A percentile compares a stretch with the other conserved stretches of the same genome.
These are phyloP conservation scores for Triglochin maritima DNA, from an alignment of 106 monocot genomes.

Conservation along the genomic window DNA sequence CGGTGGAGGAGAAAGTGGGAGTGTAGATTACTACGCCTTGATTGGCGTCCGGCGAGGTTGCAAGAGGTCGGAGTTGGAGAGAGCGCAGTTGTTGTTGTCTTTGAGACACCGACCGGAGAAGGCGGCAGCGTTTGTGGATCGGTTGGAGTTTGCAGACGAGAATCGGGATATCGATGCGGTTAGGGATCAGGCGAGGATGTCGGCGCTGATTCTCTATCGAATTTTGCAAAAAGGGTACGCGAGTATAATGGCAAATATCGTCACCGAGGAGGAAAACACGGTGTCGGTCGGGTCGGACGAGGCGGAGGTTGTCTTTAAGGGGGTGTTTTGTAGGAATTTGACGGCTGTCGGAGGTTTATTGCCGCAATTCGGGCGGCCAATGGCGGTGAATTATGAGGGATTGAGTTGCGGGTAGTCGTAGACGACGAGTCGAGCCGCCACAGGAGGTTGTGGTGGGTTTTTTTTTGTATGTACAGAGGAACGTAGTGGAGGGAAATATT, in stretches of 20 bases:
- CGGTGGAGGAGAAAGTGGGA: conserved; percentile 25
- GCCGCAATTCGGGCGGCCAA: too few species aligned
- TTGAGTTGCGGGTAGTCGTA: too few species aligned
- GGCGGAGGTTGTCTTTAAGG: too few species aligned
- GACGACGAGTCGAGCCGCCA: too few species aligned
- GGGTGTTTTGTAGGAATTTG: too few species aligned
- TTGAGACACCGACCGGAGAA: conserved; percentile 77
- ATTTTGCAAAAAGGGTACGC: conserved; percentile 75
- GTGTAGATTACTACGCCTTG: conserved; percentile 55
- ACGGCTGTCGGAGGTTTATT: too few species aligned
- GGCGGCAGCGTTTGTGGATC: conserved; percentile 50
- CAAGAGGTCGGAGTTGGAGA: conserved; percentile 66
- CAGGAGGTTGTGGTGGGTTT: too few species aligned
- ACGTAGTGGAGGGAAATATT: too few species aligned
- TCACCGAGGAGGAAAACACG: conserved; percentile 29
- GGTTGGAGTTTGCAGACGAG: conserved; percentile 62
- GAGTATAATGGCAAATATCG: conserved; percentile 44
- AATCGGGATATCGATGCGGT: conserved; percentile 52
- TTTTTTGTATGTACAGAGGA: too few species aligned
- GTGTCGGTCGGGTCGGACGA: too few species aligned
- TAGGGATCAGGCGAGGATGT: conserved; percentile 87
- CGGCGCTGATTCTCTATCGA: conserved; percentile 57
- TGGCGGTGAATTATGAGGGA: too few species aligned
- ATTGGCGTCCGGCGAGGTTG: conserved; percentile 66
- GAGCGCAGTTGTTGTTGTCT: conserved; percentile 55